phyloP scores from a whole-genome alignment of 2,329 filamentous ascomycete species.

The Teratosphaeria nubilosa region DNA sequence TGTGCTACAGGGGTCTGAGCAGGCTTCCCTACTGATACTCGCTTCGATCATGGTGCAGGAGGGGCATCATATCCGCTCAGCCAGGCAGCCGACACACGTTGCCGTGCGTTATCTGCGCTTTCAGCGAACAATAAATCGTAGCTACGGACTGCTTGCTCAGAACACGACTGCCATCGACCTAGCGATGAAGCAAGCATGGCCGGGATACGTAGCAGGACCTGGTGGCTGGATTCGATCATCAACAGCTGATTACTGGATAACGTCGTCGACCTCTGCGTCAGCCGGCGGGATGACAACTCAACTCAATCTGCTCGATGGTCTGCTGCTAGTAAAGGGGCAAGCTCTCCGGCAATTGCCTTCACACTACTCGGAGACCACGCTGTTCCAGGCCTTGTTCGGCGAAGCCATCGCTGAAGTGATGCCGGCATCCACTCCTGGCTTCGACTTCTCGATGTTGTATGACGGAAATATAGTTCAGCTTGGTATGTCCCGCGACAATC shows the following conservation, averaged over 20 bases:
- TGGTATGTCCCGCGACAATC: slow-evolving; percentile 32
- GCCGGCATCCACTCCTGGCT: slow-evolving; percentile 43
- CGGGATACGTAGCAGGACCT: slow-evolving; percentile 19
- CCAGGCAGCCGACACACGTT: neutral
- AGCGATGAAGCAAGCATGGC: slow-evolving; percentile 31
- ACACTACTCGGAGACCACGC: slow-evolving; percentile 35
- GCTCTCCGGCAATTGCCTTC: slow-evolving; percentile 44
- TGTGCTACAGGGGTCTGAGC: slow-evolving; percentile 6
- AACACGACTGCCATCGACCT: slow-evolving; percentile 7
- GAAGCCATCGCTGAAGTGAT: slow-evolving; percentile 40
- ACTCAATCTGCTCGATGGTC: slow-evolving; percentile 38
- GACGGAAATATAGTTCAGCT: slow-evolving; percentile 44
- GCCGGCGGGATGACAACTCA: slow-evolving; percentile 18
- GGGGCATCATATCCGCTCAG: neutral
- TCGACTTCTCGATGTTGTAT: slow-evolving; percentile 39
- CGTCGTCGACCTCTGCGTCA: slow-evolving; percentile 16
- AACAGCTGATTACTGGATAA: slow-evolving; percentile 13
- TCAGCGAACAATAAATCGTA: slow-evolving; percentile 11
- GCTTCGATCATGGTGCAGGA: slow-evolving; percentile 13
- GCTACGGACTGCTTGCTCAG: slow-evolving; percentile 4
- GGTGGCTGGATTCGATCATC: slow-evolving; percentile 9
- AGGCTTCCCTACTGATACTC: slow-evolving; percentile 12
- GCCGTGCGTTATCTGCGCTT: slow-evolving; percentile 2
- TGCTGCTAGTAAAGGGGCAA: slow-evolving; percentile 40
- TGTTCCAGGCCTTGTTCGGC: slow-evolving; percentile 45